These are phyloP conservation scores for Fusarium nodosum DNA, from an alignment of 2,329 filamentous ascomycete species.

Conservation along the genomic window DNA sequence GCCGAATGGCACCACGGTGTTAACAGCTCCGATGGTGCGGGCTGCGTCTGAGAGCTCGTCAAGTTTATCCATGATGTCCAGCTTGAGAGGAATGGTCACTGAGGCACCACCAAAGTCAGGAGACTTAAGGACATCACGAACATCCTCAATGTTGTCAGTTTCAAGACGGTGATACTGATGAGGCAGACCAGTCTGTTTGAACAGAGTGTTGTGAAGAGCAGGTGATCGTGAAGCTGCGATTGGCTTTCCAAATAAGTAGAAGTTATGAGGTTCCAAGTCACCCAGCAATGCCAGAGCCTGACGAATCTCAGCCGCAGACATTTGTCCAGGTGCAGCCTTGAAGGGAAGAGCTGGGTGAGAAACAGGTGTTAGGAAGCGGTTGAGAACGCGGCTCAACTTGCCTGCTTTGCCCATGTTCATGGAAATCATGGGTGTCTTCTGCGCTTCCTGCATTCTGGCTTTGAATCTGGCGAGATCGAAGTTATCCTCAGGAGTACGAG, in stretches of 20 bases:
- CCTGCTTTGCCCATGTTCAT: conserved; percentile 94
- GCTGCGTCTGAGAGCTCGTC: conserved; percentile 86
- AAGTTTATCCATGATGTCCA: conserved; percentile 85
- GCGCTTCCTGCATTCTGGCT: conserved; percentile 76
- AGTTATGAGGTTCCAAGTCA: conserved; percentile 79
- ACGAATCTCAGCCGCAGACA: conserved; percentile 91
- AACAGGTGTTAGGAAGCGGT: conserved; percentile 94
- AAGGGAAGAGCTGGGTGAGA: conserved; percentile 90
- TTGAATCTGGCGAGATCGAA: conserved; percentile 87
- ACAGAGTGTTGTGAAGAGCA: conserved; percentile 89
- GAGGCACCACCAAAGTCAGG: conserved; percentile 91
- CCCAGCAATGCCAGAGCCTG: conserved; percentile 83
- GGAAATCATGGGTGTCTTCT: conserved; percentile 88
- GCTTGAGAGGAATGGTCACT: conserved; percentile 94
- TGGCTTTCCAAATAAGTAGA: conserved; percentile 90
- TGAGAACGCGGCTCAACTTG: conserved; percentile 90
- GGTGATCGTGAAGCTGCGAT: conserved; percentile 87
- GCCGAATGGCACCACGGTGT: conserved; percentile 82
- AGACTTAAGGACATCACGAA: conserved; percentile 75
- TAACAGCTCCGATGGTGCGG: conserved; percentile 88
- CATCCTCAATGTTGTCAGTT: conserved; percentile 73
- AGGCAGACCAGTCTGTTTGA: conserved; percentile 81
- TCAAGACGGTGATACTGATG: conserved; percentile 85
- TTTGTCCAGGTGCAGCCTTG: conserved; percentile 92
- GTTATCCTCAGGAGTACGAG: conserved; percentile 84